A percentile compares a stretch with the other conserved stretches of the same genome.
Conservation (phyloP, 2,329 filamentous ascomycete species). For the Xylariales sp. region DNA sequence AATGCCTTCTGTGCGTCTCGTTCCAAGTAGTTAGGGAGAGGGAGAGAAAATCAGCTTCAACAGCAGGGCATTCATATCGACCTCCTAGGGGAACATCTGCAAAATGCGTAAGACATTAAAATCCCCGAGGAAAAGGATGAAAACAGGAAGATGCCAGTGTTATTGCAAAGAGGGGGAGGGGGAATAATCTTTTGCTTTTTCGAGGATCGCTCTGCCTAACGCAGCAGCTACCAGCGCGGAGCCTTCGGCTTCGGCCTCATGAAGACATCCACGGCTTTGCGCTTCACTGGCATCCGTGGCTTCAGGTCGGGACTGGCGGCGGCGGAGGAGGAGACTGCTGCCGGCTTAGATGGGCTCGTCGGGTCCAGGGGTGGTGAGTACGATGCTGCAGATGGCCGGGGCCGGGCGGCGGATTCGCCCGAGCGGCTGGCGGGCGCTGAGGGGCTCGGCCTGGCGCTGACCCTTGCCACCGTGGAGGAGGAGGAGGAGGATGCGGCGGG, state of each 20-base stretch:
- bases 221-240: constrained; percentile 7
- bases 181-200: no score
- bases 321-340: constrained; percentile 5
- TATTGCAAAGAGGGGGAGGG: no score
- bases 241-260: constrained; percentile 41
- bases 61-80: no score
- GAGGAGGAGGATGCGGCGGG: no score
- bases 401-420: background rate
- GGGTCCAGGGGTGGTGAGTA: background rate
- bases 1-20: no score
- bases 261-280: constrained; percentile 44
- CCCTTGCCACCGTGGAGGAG: background rate
- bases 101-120: no score
- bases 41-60: no score
- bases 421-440: background rate
- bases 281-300: constrained; percentile 26
- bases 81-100: no score
- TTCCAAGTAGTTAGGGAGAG: no score
- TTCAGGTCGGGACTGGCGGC: constrained; percentile 8
- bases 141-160: no score
- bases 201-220: no score
- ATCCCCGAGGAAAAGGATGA: no score
- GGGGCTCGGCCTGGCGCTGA: background rate
- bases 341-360: constrained; percentile 6
- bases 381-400: background rate